phyloP scores from a whole-genome alignment of 129 eudicot genomes.

The Arctium lappa region DNA sequence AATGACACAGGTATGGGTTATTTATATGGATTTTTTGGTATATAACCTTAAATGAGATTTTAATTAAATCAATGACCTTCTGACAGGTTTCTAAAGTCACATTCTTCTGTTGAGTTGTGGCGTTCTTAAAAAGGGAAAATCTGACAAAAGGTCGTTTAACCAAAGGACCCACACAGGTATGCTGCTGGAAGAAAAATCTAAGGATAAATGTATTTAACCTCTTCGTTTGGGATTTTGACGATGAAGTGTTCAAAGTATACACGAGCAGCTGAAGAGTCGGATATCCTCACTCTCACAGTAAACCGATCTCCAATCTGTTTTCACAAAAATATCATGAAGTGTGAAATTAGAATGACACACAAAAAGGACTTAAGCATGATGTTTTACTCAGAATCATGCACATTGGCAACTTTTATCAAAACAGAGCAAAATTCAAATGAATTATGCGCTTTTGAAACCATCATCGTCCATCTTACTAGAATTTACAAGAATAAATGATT shows the following conservation, averaged over 20 bases:
- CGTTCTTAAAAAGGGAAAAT: background rate
- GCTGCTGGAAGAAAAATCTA: background rate
- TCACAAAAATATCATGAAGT: background rate
- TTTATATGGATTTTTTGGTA: background rate
- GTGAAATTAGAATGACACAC: background rate
- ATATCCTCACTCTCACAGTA: conserved; percentile 58
- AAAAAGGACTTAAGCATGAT: background rate
- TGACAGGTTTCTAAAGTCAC: background rate
- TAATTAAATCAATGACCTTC: background rate
- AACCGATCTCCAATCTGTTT: conserved; percentile 79
- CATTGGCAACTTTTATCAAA: background rate
- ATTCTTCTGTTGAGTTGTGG: background rate
- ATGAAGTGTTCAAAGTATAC: conserved; percentile 73
- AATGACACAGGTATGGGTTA: background rate
- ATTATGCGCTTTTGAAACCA: background rate
- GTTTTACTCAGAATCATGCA: background rate
- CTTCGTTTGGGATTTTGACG: conserved; percentile 67
- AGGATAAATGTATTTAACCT: conserved; percentile 39
- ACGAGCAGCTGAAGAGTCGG: conserved; percentile 83
- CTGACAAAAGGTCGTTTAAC: background rate
- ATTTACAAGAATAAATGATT: background rate
- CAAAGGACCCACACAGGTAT: background rate
- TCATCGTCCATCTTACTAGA: background rate
- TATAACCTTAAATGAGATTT: too few relatives aligned
- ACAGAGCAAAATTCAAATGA: background rate